Base-by-base conservation (phyloP, 1,139 yeast species). In the Saccharomyces hybrid region DNA sequence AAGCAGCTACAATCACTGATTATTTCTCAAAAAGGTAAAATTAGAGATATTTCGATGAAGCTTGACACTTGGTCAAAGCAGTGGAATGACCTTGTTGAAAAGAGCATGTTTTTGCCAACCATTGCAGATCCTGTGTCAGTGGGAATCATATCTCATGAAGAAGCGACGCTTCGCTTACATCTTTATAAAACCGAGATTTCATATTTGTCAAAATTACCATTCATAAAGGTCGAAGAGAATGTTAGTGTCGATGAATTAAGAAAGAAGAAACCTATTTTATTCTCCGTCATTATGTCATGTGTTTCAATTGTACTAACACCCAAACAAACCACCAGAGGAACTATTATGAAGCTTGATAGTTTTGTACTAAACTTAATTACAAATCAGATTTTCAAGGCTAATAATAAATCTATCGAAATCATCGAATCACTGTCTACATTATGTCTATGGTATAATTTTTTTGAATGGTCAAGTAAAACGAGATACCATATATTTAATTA, bases 391-490 rank as follows among this genome's bases (percentile, higher is more conserved):
- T 71, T 88, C 71, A 77, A 85, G 13, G 75, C 79, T 26, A 96
- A 96, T n/a, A 76, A 81, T 55, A 89, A 88, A 70, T 79, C 84
- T 6, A 73, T 83, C 26, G 93, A 88, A 65, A 71, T 88, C 51
- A 71, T 88, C 47, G 83, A 85, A 65, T 73, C 85, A 20, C 70
- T 87, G 49, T 64, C 87, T 29, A 64, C 88, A 2, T 71, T 87
- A 53, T 79, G 86, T 44, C 69, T 84, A 38, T 90, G 96, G 95
- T 88, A 88, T 67, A 88, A 86, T 60, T 81, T 88, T 5, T 89
- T 96, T 0, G 96, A 88, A 68, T 73, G 88, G 61, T 86, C 87
- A 59, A 86, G 83, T 60, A 87, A 86, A 62, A 80, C 95, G 56
- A 79, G 95, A 52, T 84, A 84, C 60, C 95, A 88, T 66, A 71